These are phyloP conservation scores for Antrodiella citrinella DNA, from an alignment of 768 basidiomycete genomes.

Conservation along the genomic window DNA sequence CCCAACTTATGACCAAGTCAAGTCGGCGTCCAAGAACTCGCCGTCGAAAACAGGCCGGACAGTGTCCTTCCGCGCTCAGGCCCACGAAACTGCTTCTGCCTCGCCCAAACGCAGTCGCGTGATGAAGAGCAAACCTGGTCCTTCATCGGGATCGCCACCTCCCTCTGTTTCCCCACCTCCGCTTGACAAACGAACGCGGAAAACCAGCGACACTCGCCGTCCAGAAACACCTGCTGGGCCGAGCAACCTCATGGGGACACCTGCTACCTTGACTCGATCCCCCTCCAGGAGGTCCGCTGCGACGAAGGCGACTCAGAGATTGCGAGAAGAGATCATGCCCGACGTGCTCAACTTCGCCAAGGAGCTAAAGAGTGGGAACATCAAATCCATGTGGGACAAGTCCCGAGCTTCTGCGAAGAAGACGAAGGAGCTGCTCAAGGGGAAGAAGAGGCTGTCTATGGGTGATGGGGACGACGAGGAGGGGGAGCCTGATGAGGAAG, in stretches of 20 bases:
- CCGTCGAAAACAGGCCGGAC: too few species aligned
- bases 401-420: constrained; percentile 12
- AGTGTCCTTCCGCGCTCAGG: too few species aligned
- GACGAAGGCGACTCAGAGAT: constrained; percentile 37
- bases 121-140: constrained; percentile 4
- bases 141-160: constrained; percentile 4
- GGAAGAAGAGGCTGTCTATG: constrained; percentile 22
- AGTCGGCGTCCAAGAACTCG: constrained; percentile 2
- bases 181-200: background rate
- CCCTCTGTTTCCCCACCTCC: constrained; percentile 6
- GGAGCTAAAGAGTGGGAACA: constrained; percentile 41
- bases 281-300: constrained; percentile 40
- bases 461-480: constrained; percentile 5
- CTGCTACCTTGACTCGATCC: constrained; percentile 12
- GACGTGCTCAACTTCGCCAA: constrained; percentile 64
- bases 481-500: constrained; percentile 4
- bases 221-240: constrained; percentile 8
- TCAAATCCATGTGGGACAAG: constrained; percentile 20
- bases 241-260: constrained; percentile 9
- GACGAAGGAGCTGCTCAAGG: constrained; percentile 10
- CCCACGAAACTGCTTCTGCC: background rate
- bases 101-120: background rate
- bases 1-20: constrained; percentile 8
- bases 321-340: constrained; percentile 60
- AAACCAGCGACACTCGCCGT: background rate